phyloP scores from a whole-genome alignment of 306 rosid species.

The Rosa persica region DNA sequence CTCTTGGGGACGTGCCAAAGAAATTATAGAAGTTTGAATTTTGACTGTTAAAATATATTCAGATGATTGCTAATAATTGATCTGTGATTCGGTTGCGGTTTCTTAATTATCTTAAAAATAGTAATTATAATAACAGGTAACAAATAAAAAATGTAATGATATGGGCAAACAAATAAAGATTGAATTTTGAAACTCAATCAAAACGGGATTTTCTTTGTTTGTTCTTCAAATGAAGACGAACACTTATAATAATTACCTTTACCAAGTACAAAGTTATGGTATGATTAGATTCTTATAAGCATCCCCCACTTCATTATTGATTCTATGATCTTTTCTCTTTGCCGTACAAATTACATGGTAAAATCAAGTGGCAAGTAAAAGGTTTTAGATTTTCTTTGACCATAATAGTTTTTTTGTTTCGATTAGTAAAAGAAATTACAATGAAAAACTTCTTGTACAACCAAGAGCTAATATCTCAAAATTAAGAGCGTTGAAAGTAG shows the following conservation, averaged over 20 bases:
- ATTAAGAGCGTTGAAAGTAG: too few relatives aligned
- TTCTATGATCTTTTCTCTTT: not conserved
- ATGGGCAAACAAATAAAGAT: too few relatives aligned
- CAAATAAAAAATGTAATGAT: not conserved
- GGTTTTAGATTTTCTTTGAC: constrained; percentile 11
- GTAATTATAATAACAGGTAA: not conserved
- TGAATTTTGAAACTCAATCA: not conserved
- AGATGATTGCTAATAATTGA: not conserved
- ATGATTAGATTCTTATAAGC: not conserved
- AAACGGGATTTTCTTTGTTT: not conserved
- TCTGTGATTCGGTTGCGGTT: not conserved
- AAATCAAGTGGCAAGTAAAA: not conserved
- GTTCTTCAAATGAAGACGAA: not conserved
- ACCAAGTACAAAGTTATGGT: not conserved
- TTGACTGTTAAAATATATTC: too few relatives aligned
- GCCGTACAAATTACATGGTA: not conserved
- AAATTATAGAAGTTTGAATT: too few relatives aligned
- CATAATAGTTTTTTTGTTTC: not conserved
- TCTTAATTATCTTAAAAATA: too few relatives aligned
- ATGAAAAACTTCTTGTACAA: too few relatives aligned
- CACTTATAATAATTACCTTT: not conserved
- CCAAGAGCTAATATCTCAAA: too few relatives aligned
- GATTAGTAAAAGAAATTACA: too few relatives aligned
- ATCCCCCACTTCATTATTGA: not conserved
- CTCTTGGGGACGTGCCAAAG: too few relatives aligned